Evolutionary conservation across 2,329 filamentous ascomycete species (phyloP).

Genomic region (Sordariomycetes sp.): DNA sequence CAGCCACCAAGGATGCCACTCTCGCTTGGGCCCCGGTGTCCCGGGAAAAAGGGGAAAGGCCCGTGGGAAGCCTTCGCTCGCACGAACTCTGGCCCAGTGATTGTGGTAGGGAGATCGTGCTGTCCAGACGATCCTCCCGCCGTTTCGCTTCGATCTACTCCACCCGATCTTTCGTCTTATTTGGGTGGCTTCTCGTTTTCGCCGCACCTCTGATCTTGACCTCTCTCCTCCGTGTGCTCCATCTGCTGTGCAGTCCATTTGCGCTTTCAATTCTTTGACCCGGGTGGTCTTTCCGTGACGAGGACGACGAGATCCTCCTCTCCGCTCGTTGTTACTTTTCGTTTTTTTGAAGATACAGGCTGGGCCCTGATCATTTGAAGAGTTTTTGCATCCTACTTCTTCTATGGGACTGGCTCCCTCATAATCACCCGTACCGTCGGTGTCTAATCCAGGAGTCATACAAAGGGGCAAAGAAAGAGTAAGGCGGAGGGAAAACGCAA

Average conservation of each 20-base stretch:
- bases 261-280: not conserved
- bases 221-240: slow-evolving; percentile 1
- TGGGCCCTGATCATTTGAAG: slow-evolving; percentile 1
- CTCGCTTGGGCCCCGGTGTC: not conserved
- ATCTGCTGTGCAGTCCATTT: slow-evolving; percentile 4
- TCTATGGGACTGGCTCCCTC: not conserved
- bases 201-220: not conserved
- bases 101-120: not conserved
- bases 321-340: not conserved
- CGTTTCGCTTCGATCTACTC: slow-evolving; percentile 1
- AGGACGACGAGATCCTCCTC: not conserved
- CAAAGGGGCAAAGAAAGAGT: not conserved
- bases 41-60: not conserved
- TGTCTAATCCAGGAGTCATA: not conserved
- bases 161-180: slow-evolving; percentile 1
- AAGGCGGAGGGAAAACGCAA: not conserved
- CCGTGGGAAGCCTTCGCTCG: not conserved
- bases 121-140: not conserved
- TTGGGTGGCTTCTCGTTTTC: not conserved
- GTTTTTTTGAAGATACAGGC: not conserved
- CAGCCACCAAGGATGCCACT: not conserved
- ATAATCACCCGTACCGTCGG: not conserved
- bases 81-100: not conserved
- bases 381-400: not conserved
- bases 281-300: not conserved